A percentile compares a stretch with the other conserved stretches of the same genome.
Evolutionary conservation across 495 filamentous ascomycete genomes (phyloP).

Genomic region (Xylaria curta): DNA sequence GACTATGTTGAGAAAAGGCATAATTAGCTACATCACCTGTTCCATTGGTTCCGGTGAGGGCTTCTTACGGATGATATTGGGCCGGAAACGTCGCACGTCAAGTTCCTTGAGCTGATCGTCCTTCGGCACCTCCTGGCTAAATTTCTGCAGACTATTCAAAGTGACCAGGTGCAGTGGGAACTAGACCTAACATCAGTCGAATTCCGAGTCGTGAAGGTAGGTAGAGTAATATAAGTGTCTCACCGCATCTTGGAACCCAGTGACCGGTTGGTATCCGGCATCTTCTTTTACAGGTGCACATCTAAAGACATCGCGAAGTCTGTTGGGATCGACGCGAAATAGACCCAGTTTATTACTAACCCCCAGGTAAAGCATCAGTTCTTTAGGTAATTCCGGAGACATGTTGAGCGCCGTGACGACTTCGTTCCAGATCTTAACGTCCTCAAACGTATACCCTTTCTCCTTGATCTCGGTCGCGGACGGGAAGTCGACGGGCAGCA

Average conservation of each 20-base stretch:
- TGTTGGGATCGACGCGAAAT: slow-evolving; percentile 70
- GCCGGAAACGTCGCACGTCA: slow-evolving; percentile 74
- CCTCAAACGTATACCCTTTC: slow-evolving; percentile 63
- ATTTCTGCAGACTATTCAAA: slow-evolving; percentile 73
- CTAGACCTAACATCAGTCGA: slow-evolving; percentile 39
- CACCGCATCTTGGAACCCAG: slow-evolving; percentile 84
- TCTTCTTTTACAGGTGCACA: slow-evolving; percentile 73
- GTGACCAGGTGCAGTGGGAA: slow-evolving; percentile 87
- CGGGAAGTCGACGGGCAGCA: slow-evolving; percentile 70
- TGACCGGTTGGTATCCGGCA: slow-evolving; percentile 76
- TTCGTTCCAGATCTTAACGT: slow-evolving; percentile 84
- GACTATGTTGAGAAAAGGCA: slow-evolving; percentile 34
- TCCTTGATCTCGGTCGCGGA: slow-evolving; percentile 56
- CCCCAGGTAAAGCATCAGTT: slow-evolving; percentile 65
- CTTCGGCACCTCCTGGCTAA: slow-evolving; percentile 62
- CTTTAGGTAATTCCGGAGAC: slow-evolving; percentile 53
- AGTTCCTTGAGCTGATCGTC: slow-evolving; percentile 54
- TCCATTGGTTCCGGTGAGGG: background rate
- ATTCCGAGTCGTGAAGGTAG: background rate
- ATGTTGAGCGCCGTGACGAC: slow-evolving; percentile 66
- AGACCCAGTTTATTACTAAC: slow-evolving; percentile 69
- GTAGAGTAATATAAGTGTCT: slow-evolving; percentile 32
- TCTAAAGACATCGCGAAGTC: slow-evolving; percentile 72
- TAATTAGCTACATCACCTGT: slow-evolving; percentile 20
- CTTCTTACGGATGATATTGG: slow-evolving; percentile 75